Evolutionary conservation across 2,329 filamentous ascomycete species (phyloP), one percentile per base, ranked within the genome.

Genomic region (Plenodomus biglobosus): DNA sequence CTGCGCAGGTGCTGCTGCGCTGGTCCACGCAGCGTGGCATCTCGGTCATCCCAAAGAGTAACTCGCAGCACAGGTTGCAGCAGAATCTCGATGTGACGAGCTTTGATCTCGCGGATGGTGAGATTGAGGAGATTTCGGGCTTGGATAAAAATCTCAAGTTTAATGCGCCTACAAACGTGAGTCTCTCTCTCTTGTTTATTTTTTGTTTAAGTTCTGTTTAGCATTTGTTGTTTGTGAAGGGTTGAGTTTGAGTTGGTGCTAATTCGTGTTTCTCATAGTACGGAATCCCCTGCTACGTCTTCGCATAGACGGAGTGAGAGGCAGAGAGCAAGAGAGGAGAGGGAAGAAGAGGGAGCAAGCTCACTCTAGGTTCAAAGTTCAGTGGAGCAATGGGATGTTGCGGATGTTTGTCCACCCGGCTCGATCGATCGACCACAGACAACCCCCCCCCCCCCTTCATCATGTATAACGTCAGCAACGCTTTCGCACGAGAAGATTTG

Each of bases 1-100:
- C 89, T 6, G 87, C 88, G 15, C 90, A 96, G 80, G 80, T 96
- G 18, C 79, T 96, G 56, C 80, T 96, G 60, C 81, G 90, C 66
- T 96, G 91, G 91, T 84, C 89, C 35, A 95, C 90, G n/a, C 91
- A 96, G 81, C 61, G 67, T 17, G 68, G 69, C 16, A 47, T 70
- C 5, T 61, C 62, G n/a, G 69, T 72, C 24, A 72, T 72, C 43
- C 69, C 69, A 35, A 72, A 72, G 61, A 68, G 65, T 42, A 68
- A 62, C 50, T 60, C 62, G 19, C 56, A 56, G 42, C 50, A 61
- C 41, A 57, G 67, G n/a, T 49, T 71, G 43, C 47, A 55, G 36
- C 55, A 69, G 55, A 71, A 71, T 52, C 46, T 71, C 46, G 64
- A 69, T 42, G 61, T 66, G 17, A 61, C 56, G 8, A 54, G 54